These are phyloP conservation scores for Coccomyxa sp. DNA, from an alignment of 139 green algal genomes.

Conservation along the genomic window DNA sequence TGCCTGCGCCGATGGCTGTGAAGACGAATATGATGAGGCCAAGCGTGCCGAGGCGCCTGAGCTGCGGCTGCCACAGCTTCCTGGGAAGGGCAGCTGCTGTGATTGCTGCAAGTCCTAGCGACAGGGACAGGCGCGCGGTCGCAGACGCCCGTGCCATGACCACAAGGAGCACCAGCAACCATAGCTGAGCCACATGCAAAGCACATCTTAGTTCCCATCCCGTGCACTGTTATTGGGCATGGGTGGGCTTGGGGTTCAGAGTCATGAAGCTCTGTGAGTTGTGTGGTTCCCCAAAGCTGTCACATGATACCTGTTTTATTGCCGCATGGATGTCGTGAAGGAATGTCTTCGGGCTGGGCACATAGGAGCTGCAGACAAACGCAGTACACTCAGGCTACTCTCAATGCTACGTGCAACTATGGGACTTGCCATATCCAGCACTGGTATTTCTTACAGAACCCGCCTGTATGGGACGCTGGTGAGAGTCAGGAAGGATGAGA, in stretches of 20 bases:
- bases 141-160: conserved; percentile 47
- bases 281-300: too few relatives aligned
- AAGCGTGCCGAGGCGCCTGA: conserved; percentile 52
- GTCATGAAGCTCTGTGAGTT: too few relatives aligned
- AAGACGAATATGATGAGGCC: conserved; percentile 55
- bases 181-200: conserved; percentile 43
- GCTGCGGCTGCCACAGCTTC: conserved; percentile 57
- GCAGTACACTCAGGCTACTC: background rate
- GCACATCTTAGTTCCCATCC: background rate
- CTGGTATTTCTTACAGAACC: background rate
- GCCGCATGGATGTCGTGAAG: conserved; percentile 58
- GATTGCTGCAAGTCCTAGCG: conserved; percentile 29
- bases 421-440: background rate
- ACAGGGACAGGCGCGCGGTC: conserved; percentile 33
- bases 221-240: background rate
- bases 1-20: conserved; percentile 34
- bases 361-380: conserved; percentile 52
- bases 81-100: conserved; percentile 43
- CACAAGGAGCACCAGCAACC: conserved; percentile 67
- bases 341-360: conserved; percentile 46
- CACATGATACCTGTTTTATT: conserved; percentile 48
- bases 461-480: conserved; percentile 66
- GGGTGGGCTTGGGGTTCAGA: too few relatives aligned
- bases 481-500: conserved; percentile 53
- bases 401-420: background rate